Base-by-base conservation (phyloP, 1,284 basidiomycete genomes). In the Xerocomus amazonicus region DNA sequence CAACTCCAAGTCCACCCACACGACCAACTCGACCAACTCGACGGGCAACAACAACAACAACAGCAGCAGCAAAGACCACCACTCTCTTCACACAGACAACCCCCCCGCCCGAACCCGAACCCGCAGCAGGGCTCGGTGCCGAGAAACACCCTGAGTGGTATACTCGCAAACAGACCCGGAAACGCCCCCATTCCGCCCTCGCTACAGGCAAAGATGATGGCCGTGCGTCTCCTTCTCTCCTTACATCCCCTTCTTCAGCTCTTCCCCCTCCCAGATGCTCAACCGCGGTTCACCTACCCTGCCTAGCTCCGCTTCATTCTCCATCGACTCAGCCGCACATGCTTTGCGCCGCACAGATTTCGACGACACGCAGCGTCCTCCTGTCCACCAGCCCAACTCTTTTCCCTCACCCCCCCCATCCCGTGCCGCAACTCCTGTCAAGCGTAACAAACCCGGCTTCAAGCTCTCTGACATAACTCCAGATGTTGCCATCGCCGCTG, bases 131-230 rank as follows among this genome's bases (percentile, higher is more conserved):
- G 50, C 14, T 6, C 50, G 13, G 4, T 32, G 9, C 61, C 53
- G 29, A 59, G 63, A 41, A 67, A 61, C 50, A 65, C 66, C 45
- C 73, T 79, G 55, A 70, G 74, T 39, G 70, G 71, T 32, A 61
- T 73, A 39, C 70, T 71, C 62, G 66, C 66, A 56, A 71, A 63
- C 67, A 67, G 61, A 53, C 45, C 57, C 40, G 73, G 72, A 41
- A 69, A 80, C 16, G 83, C 84, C 0, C 83, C 86, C 44, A 88
- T 96, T 55, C 94, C 95, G 0, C 92, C 94, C 1, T 82, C 84
- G 46, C 77, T 98, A 47, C 92, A 94, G 65, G 91, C 91, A 53
- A 97, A 95, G 75, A 90, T 97, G 82, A 90, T 90, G 47, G 90
- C 87, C 17, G 87, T 90, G 58, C 61, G 83, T 75, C 31, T 31